Percentiles rank a stretch among this genome's conserved stretches.
Conservation (phyloP, 2,329 filamentous ascomycete species). For the Malbranchea zuffiana region DNA sequence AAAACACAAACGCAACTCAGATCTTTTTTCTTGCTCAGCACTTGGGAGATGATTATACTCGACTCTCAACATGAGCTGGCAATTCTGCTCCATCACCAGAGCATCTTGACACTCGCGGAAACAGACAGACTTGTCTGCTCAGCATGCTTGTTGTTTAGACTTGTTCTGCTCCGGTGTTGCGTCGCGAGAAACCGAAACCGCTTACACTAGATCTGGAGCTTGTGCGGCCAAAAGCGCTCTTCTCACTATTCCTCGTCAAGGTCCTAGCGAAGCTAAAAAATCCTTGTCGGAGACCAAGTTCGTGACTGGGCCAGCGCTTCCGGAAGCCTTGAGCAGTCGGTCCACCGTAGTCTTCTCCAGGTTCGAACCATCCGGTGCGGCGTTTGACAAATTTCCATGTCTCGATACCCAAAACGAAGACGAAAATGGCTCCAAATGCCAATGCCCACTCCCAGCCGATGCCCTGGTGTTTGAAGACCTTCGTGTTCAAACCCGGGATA, state of each 20-base stretch:
- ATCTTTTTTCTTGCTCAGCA: too few relatives aligned
- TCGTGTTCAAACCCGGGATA: constrained; percentile 48
- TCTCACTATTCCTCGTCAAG: constrained; percentile 21
- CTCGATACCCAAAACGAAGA: constrained; percentile 52
- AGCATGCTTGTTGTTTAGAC: too few relatives aligned
- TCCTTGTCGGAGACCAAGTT: constrained; percentile 23
- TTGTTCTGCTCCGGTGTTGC: constrained; percentile 4
- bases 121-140: too few relatives aligned
- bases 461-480: constrained; percentile 50
- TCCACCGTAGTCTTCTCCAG: constrained; percentile 22
- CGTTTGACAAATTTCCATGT: constrained; percentile 51
- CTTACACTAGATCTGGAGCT: constrained; percentile 13
- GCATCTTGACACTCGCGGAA: too few relatives aligned
- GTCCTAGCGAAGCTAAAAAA: constrained; percentile 25
- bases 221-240: constrained; percentile 14
- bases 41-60: too few relatives aligned
- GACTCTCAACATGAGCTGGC: too few relatives aligned
- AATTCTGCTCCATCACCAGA: too few relatives aligned
- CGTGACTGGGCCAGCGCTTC: constrained; percentile 17
- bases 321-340: constrained; percentile 16
- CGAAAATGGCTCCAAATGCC: constrained; percentile 42
- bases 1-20: too few relatives aligned
- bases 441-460: constrained; percentile 56
- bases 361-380: constrained; percentile 21
- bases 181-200: constrained; percentile 4